Percentiles rank a stretch among this genome's conserved stretches.
These are phyloP conservation scores for Tulasnella calospora DNA, from an alignment of 768 basidiomycete species.

Conservation along the genomic window DNA sequence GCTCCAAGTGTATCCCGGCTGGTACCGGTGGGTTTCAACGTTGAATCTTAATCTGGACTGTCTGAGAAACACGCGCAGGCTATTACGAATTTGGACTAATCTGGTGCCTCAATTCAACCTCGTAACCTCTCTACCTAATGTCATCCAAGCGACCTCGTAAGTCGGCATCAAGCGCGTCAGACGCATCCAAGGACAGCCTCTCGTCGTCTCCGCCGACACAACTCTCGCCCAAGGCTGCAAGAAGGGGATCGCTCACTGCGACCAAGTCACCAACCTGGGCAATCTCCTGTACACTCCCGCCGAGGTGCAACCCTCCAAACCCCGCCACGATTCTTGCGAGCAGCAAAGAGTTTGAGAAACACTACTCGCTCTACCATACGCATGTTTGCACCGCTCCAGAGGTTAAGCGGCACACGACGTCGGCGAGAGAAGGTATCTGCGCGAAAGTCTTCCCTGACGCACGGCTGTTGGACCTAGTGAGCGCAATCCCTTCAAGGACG, in stretches of 20 bases:
- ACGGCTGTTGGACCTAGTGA: constrained; percentile 69
- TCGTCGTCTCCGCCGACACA: not conserved
- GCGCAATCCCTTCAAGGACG: constrained; percentile 34
- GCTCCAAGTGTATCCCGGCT: not conserved
- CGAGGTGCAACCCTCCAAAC: constrained; percentile 64
- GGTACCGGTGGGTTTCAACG: not conserved
- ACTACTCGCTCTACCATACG: constrained; percentile 79
- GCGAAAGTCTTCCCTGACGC: constrained; percentile 82
- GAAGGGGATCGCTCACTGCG: not conserved
- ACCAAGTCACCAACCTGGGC: not conserved
- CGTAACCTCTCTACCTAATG: not conserved
- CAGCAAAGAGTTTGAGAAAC: constrained; percentile 68
- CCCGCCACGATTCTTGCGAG: constrained; percentile 58
- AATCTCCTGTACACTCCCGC: constrained; percentile 66
- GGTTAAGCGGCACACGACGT: constrained; percentile 12
- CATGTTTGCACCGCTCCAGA: constrained; percentile 63
- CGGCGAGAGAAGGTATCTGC: constrained; percentile 45
- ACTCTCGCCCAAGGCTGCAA: not conserved
- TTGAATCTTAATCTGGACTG: not conserved
- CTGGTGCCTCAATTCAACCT: not conserved
- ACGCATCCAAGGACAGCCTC: not conserved
- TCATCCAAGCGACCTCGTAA: not conserved
- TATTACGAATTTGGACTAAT: constrained; percentile 7
- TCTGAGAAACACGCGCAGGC: not conserved
- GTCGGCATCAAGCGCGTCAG: not conserved